Evolutionary conservation across 2,329 filamentous ascomycete species (phyloP).

Genomic region (Neonectria faginata): DNA sequence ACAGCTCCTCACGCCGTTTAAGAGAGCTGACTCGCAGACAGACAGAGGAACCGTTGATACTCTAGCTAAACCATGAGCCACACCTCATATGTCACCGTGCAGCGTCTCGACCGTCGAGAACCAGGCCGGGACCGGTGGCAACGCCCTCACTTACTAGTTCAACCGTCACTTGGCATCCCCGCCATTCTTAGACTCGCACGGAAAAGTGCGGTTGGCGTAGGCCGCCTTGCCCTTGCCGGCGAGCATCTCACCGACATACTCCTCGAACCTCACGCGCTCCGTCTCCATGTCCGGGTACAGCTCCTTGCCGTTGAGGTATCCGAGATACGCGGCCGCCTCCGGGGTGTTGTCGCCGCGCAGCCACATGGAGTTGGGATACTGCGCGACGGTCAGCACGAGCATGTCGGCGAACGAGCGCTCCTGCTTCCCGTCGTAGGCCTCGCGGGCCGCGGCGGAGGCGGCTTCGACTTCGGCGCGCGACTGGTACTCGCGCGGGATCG

Average conservation of each 20-base stretch:
- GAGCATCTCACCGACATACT: constrained; percentile 1
- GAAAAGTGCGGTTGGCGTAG: constrained; percentile 9
- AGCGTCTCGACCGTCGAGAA: not conserved
- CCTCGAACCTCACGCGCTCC: not conserved
- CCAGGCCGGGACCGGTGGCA: not conserved
- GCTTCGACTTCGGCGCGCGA: not conserved
- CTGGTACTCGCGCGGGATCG: constrained; percentile 44
- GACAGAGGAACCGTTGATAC: not conserved
- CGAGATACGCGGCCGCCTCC: constrained; percentile 64
- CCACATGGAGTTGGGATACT: not conserved
- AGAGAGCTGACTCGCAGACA: not conserved
- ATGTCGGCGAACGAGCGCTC: not conserved
- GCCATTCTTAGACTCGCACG: not conserved
- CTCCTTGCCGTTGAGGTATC: constrained; percentile 63
- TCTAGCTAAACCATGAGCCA: not conserved
- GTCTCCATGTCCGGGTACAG: constrained; percentile 57
- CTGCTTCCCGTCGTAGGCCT: not conserved
- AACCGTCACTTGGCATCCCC: not conserved
- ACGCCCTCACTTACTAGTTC: not conserved
- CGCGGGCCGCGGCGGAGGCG: not conserved
- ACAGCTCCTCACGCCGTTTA: not conserved
- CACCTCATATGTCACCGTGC: not conserved
- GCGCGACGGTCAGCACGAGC: not conserved
- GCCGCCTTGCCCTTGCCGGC: constrained; percentile 11
- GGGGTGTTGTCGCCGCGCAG: constrained; percentile 64